These are phyloP conservation scores for Syzygium malaccense DNA, from an alignment of 441 rosid species.

Conservation along the genomic window DNA sequence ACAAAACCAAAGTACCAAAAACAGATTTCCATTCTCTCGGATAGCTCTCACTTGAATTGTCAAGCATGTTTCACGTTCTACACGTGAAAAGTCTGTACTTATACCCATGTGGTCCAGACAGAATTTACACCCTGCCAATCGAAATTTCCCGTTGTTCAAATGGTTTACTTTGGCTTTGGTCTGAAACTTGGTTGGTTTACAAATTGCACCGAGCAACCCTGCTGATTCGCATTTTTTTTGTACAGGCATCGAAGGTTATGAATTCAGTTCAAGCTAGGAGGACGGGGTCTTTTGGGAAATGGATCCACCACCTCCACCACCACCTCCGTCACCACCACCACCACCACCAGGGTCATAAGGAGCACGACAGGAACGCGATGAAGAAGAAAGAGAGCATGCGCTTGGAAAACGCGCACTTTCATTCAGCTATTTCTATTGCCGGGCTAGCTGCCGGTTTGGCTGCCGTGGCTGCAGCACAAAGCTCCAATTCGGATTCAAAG, in stretches of 20 bases:
- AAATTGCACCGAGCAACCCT: neutral
- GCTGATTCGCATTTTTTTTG: neutral
- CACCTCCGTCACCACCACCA: neutral
- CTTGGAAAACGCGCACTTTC: slow-evolving; percentile 65
- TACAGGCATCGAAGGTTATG: slow-evolving; percentile 48
- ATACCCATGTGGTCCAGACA: neutral
- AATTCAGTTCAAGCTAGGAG: slow-evolving; percentile 37
- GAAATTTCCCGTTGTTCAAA: neutral
- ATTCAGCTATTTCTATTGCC: slow-evolving; percentile 77
- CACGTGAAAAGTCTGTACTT: neutral
- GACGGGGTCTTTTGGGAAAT: slow-evolving; percentile 64
- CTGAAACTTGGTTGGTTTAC: neutral
- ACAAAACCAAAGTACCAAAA: neutral
- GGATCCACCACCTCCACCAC: slow-evolving; percentile 38
- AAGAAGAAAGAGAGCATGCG: slow-evolving; percentile 78
- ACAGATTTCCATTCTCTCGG: neutral
- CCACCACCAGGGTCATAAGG: slow-evolving; percentile 37
- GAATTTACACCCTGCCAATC: neutral
- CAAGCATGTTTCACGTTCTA: neutral
- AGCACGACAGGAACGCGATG: slow-evolving; percentile 25
- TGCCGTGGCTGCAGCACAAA: slow-evolving; percentile 52
- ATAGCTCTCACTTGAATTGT: neutral
- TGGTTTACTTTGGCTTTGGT: neutral
- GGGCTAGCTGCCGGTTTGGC: slow-evolving; percentile 90
- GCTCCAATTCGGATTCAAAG: slow-evolving; percentile 35